These are phyloP conservation scores for Umbilicaria muhlenbergii DNA, from an alignment of 495 filamentous ascomycete genomes.

Conservation along the genomic window DNA sequence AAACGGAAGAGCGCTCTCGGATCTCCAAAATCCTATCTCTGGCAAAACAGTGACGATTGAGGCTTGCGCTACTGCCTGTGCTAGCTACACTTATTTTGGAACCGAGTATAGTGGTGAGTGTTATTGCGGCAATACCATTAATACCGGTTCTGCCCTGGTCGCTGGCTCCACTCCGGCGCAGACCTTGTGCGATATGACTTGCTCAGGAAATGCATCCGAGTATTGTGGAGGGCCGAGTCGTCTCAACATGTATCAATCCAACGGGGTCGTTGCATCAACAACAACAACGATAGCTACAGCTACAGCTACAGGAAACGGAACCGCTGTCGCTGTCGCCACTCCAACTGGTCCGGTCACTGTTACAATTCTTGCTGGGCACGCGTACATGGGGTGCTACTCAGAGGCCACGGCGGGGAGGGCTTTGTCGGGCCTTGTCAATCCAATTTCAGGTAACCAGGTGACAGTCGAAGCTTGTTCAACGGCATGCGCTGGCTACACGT, in stretches of 20 bases:
- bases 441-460: conserved; percentile 12
- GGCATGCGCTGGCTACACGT: conserved; percentile 16
- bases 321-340: not conserved
- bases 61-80: conserved; percentile 17
- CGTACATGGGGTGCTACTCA: conserved; percentile 20
- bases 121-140: conserved; percentile 34
- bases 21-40: conserved; percentile 1
- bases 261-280: not conserved
- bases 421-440: conserved; percentile 9
- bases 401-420: conserved; percentile 17
- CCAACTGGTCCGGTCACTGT: conserved; percentile 3
- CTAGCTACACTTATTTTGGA: conserved; percentile 18
- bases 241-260: conserved; percentile 9
- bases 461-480: conserved; percentile 16
- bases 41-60: conserved; percentile 22
- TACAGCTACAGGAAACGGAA: not conserved
- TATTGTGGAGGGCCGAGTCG: conserved; percentile 14
- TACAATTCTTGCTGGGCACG: conserved; percentile 14
- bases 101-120: conserved; percentile 24
- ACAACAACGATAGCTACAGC: conserved; percentile 1
- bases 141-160: conserved; percentile 8
- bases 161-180: conserved; percentile 11
- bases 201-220: conserved; percentile 14
- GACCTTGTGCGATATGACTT: conserved; percentile 29
- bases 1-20: conserved; percentile 15